phyloP scores from a whole-genome alignment of 371 early-diverging fungal genomes.

The Thermomucor indicae-seudaticae region DNA sequence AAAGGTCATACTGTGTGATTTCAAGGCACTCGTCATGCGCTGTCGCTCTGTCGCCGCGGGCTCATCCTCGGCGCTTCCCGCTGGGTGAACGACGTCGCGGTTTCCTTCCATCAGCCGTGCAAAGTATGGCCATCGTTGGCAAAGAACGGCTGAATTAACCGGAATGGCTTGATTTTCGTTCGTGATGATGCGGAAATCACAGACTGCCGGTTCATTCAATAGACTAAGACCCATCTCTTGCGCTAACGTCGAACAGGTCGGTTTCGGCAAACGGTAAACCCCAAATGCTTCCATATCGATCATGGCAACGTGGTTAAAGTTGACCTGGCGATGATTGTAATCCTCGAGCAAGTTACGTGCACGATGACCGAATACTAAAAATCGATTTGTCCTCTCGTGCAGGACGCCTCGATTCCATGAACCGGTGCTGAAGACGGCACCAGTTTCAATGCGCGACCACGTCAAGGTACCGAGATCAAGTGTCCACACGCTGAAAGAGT shows the following conservation, averaged over 20 bases:
- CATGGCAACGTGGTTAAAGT: constrained; percentile 61
- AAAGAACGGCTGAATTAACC: constrained; percentile 64
- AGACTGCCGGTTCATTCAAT: constrained; percentile 54
- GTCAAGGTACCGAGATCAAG: constrained; percentile 53
- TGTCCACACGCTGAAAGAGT: constrained; percentile 69
- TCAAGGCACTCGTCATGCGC: constrained; percentile 1
- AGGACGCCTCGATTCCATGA: constrained; percentile 77
- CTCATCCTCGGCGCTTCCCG: not conserved
- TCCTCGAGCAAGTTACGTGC: constrained; percentile 66
- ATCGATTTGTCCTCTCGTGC: constrained; percentile 57
- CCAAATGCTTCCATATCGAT: constrained; percentile 71
- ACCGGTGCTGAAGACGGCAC: constrained; percentile 56
- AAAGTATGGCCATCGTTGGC: constrained; percentile 67
- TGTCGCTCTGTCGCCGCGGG: not conserved
- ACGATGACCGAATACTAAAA: constrained; percentile 72
- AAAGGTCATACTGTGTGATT: constrained; percentile 25
- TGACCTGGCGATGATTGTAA: constrained; percentile 72
- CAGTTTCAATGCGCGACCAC: constrained; percentile 70
- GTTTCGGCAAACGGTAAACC: constrained; percentile 41
- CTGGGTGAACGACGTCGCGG: constrained; percentile 11
- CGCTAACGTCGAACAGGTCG: constrained; percentile 41
- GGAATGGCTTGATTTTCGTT: constrained; percentile 52
- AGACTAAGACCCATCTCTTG: constrained; percentile 60
- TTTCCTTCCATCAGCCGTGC: constrained; percentile 45
- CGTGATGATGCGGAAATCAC: constrained; percentile 57